Evolutionary conservation across 768 basidiomycete genomes (phyloP).

Genomic region (Boletus rubescentipes): DNA sequence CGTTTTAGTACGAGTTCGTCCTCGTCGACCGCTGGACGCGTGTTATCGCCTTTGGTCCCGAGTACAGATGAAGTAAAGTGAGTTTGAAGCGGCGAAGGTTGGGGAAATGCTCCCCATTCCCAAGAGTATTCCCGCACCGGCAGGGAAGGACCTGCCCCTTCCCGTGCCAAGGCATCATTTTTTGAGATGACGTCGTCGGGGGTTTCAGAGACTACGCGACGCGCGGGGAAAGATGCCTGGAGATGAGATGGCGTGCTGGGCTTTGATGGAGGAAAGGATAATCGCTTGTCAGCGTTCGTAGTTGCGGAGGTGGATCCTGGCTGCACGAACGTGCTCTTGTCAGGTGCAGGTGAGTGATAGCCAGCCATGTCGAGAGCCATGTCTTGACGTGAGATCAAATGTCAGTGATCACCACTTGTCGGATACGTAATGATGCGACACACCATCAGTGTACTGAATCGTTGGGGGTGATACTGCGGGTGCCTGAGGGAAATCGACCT

Average conservation of each 20-base stretch:
- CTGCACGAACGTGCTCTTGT: background rate
- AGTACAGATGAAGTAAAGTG: conserved; percentile 37
- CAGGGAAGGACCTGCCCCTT: conserved; percentile 13
- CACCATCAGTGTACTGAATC: conserved; percentile 63
- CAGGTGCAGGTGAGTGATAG: conserved; percentile 50
- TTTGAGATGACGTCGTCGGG: conserved; percentile 44
- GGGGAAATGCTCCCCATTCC: conserved; percentile 94
- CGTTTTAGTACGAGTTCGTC: conserved; percentile 36
- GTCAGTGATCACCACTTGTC: background rate
- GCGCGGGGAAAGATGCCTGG: conserved; percentile 35
- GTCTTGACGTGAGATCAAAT: conserved; percentile 40
- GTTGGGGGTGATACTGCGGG: conserved; percentile 49
- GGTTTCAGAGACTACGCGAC: conserved; percentile 62
- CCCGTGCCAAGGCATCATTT: conserved; percentile 2
- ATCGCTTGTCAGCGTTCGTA: conserved; percentile 6
- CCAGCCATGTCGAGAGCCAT: conserved; percentile 82
- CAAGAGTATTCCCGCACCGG: conserved; percentile 75
- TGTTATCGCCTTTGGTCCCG: conserved; percentile 18
- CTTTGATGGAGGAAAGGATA: conserved; percentile 23
- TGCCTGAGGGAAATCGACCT: conserved; percentile 44
- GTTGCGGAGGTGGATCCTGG: conserved; percentile 4
- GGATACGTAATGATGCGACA: conserved; percentile 13
- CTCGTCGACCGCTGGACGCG: conserved; percentile 14
- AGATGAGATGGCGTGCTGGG: conserved; percentile 22
- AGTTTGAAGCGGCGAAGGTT: conserved; percentile 63